These are phyloP conservation scores for Backusella tuberculispora DNA, from an alignment of 192 early-diverging fungal species.

Conservation along the genomic window DNA sequence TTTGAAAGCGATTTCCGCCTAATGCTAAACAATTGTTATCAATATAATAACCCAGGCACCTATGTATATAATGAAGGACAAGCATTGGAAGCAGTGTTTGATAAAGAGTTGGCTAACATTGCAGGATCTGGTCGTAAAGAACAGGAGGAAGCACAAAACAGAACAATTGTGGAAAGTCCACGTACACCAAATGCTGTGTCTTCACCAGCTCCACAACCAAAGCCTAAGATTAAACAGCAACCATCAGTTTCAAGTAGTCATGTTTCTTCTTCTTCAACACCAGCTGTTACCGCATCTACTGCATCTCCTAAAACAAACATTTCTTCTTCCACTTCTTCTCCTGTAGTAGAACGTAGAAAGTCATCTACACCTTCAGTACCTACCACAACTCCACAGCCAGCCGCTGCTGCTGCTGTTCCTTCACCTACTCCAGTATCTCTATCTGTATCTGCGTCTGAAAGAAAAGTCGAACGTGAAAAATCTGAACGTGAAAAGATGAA, in stretches of 20 bases:
- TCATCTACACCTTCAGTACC: slow-evolving; percentile 8
- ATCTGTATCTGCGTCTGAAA: too few relatives aligned
- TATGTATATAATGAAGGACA: slow-evolving; percentile 66
- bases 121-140: slow-evolving; percentile 23
- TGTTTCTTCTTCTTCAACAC: neutral
- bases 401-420: neutral
- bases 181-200: slow-evolving; percentile 9
- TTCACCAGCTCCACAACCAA: neutral
- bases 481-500: slow-evolving; percentile 29
- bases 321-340: slow-evolving; percentile 17
- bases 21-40: slow-evolving; percentile 61
- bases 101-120: slow-evolving; percentile 47
- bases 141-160: slow-evolving; percentile 44
- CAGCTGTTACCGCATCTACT: neutral
- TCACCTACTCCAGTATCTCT: neutral
- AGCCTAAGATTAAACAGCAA: slow-evolving; percentile 42
- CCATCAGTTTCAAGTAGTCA: neutral
- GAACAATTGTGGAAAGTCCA: slow-evolving; percentile 53
- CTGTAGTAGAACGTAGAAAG: slow-evolving; percentile 7
- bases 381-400: neutral
- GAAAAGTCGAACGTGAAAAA: slow-evolving; percentile 1
- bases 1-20: slow-evolving; percentile 59
- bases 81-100: slow-evolving; percentile 54
- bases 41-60: slow-evolving; percentile 64
- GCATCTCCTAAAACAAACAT: slow-evolving; percentile 15